Evolutionary conservation across 1,284 basidiomycete species (phyloP), one percentile per base, ranked within the genome.

Genomic region (Exobasidium cylindrosporum): DNA sequence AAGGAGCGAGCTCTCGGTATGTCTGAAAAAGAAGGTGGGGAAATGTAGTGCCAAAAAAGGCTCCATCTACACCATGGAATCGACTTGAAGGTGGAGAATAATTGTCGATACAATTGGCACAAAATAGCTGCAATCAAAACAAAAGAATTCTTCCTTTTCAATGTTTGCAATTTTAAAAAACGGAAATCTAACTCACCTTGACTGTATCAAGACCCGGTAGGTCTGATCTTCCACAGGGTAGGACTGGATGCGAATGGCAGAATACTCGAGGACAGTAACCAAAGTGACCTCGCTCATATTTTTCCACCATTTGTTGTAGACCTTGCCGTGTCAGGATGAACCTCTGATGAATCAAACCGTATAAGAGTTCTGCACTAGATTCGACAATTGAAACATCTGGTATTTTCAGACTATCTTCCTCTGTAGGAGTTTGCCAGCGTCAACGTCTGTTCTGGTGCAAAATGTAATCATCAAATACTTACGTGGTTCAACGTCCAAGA

Each of bases 21-120:
- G 90, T 93, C 80, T 97, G 94, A 84, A 97, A 97, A 82, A 98
- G 92, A 31, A 99, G 85, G 75, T 97, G 93, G 0, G 95, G 86
- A 81, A 99, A 99, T 6, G 96, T 97, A 0, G 96, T 97, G 24
- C 96, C 96, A 82, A 99, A 99, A 83, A 97, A 99, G 21, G 96
- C 95, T 62, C 93, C 96, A 81, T 99, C 96, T 31, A 99, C 92
- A 24, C 91, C 90, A 79, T 93, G 90, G 81, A 93, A 99, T 61
- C 94, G 87, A 80, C 90, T 93, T 82, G 91, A 94, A 3, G 95
- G 94, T 1, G 96, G 96, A 0, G 88, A 86, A 81, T 97, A 99
- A 70, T 96, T 91, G 79, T 99, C 96, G 71, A 95, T 90, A 82
- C 96, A 99, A 81, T 96, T 97, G 7, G 96, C 92, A 81, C 96